Percentiles rank a stretch among this genome's conserved stretches.
Conservation (phyloP, 2,329 filamentous ascomycete species). For the Pseudovirgaria hyperparasitica region DNA sequence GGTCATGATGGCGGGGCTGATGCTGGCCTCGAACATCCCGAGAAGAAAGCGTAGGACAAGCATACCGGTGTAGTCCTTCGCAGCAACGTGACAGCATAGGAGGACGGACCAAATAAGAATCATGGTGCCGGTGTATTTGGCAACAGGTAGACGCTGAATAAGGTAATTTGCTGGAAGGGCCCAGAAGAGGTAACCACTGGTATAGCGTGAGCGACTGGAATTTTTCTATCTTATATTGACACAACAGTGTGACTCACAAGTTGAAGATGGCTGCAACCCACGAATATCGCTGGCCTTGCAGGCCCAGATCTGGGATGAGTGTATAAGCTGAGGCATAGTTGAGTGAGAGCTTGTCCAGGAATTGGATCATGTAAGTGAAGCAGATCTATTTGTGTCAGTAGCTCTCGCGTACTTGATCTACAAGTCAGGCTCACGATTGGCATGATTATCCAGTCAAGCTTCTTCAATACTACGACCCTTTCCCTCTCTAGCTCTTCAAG, state of each 20-base stretch:
- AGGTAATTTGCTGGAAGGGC: constrained; percentile 26
- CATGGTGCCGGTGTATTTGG: constrained; percentile 24
- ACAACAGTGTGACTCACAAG: no score
- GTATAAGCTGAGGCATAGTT: constrained; percentile 28
- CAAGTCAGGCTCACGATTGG: constrained; percentile 24
- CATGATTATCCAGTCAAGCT: constrained; percentile 35
- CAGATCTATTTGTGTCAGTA: constrained; percentile 15
- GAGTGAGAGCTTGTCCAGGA: constrained; percentile 30
- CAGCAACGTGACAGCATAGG: constrained; percentile 24
- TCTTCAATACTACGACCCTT: constrained; percentile 26
- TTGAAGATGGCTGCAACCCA: constrained; percentile 33
- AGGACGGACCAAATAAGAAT: constrained; percentile 33
- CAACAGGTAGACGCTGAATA: constrained; percentile 23
- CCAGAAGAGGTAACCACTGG: constrained; percentile 31
- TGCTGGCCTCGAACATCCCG: constrained; percentile 24
- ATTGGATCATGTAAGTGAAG: constrained; percentile 34
- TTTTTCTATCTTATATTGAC: no score
- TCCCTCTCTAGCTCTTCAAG: constrained; percentile 32
- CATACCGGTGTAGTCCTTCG: constrained; percentile 24
- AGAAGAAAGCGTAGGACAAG: constrained; percentile 20
- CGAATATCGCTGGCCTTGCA: constrained; percentile 24
- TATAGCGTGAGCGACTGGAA: no score
- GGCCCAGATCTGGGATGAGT: constrained; percentile 21
- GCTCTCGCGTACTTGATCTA: neutral
- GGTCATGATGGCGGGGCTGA: constrained; percentile 23